Base-by-base conservation (phyloP, 2,329 filamentous ascomycete genomes). In the Hortaea sp. region DNA sequence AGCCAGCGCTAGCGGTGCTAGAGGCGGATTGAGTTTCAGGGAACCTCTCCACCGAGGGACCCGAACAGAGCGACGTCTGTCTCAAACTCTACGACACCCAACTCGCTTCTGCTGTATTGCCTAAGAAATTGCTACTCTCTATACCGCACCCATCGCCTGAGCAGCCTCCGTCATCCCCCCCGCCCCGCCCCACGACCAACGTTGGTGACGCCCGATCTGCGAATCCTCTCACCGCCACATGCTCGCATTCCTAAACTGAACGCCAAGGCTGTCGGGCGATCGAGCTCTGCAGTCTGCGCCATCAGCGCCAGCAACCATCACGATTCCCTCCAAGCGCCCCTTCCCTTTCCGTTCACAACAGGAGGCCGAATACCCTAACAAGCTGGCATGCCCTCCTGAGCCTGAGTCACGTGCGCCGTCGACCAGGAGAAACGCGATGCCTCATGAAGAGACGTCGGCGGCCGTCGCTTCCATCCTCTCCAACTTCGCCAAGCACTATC, bases 401-500 rank as follows among this genome's bases (percentile, higher is more conserved):
- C 10, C 13, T 13, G 37, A 39, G 37, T n/a, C 37, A 39, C 37
- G 13, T 12, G 10, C 37, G 10, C 37, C 37, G 10, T 27, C 37
- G 10, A 10, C 37, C 37, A 39, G 37, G 10, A 35, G 32, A 35
- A 35, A 35, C 37, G 40, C 40, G 27, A 42, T 42, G 40, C 40
- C 40, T 29, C 20, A 30, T 30, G 55, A 62, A 45, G 56, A 62
- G 44, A 63, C 59, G 6, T 61, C 59, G 43, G 61, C 61, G 38
- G 61, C 61, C 29, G 56, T 63, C 35, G 60, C 61, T 49, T 55
- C 57, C 48, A 67, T 72, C 56, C 61, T 74, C 49, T 67, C 68
- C 53, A 73, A 69, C 57, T 69, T 74, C 54, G 71, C 70, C 40
- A 70, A 71, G 54, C 66, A 69, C 46, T 66, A 72, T 55, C 64